phyloP scores from a whole-genome alignment of 108 stramenopile genomes.

The Skeletonema grethae region DNA sequence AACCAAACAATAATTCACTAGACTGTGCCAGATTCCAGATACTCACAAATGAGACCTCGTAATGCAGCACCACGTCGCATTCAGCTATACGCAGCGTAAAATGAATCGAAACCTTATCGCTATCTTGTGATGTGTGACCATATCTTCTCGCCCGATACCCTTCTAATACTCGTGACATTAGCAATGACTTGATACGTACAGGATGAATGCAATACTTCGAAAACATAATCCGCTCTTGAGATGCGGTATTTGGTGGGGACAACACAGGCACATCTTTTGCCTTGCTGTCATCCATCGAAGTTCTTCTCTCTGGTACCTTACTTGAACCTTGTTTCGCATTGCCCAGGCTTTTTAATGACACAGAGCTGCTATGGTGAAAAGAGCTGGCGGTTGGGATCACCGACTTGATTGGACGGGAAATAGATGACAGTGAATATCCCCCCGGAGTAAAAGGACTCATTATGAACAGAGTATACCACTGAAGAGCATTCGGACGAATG shows the following conservation, averaged over 20 bases:
- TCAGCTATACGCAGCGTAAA: slow-evolving; percentile 59
- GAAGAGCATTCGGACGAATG: slow-evolving; percentile 74
- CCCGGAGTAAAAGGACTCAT: slow-evolving; percentile 69
- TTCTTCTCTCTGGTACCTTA: slow-evolving; percentile 1
- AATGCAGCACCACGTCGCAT: slow-evolving; percentile 64
- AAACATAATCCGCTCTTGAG: slow-evolving; percentile 52
- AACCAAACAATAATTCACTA: neutral
- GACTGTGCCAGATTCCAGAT: neutral
- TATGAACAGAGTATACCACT: slow-evolving; percentile 72
- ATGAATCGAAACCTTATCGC: slow-evolving; percentile 76
- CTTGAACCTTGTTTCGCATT: slow-evolving; percentile 9
- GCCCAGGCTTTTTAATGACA: slow-evolving; percentile 8
- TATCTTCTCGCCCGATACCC: slow-evolving; percentile 76
- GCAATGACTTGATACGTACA: slow-evolving; percentile 68
- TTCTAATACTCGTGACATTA: slow-evolving; percentile 73
- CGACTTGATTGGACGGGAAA: neutral
- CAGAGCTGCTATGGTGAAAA: neutral
- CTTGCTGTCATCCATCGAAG: slow-evolving; percentile 9
- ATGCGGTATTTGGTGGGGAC: slow-evolving; percentile 18
- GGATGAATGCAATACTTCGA: slow-evolving; percentile 71
- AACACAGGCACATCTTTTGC: neutral
- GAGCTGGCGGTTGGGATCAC: neutral
- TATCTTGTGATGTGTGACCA: slow-evolving; percentile 65
- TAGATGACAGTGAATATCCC: slow-evolving; percentile 15
- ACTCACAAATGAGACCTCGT: slow-evolving; percentile 73